Conservation (phyloP, 2,329 filamentous ascomycete species). For the Alternaria arborescens region DNA sequence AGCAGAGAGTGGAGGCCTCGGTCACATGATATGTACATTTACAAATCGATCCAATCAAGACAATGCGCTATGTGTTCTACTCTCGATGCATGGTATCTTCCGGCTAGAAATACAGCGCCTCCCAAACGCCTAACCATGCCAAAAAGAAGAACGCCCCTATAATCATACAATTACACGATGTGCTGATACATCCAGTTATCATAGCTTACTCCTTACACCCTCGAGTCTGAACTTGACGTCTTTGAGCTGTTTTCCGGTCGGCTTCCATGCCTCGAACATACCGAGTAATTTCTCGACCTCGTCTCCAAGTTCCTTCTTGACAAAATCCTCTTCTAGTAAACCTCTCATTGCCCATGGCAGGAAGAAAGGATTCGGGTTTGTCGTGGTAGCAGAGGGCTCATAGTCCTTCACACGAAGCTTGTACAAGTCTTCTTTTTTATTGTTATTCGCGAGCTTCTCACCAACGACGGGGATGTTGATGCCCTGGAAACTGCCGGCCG, state of each 20-base stretch:
- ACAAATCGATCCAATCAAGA: neutral
- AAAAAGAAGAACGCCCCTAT: neutral
- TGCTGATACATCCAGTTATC: neutral
- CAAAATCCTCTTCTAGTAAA: conserved; percentile 87
- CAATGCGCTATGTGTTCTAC: neutral
- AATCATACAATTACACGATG: conserved; percentile 1
- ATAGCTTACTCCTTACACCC: conserved; percentile 85
- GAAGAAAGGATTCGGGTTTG: conserved; percentile 80
- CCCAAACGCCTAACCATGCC: neutral
- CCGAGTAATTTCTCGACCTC: conserved; percentile 83
- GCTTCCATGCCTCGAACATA: conserved; percentile 95
- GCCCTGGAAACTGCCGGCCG: conserved; percentile 37
- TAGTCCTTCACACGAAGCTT: conserved; percentile 47
- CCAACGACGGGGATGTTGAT: conserved; percentile 45
- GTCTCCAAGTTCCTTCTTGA: conserved; percentile 77
- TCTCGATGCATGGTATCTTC: conserved; percentile 1
- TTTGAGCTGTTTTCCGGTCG: conserved; percentile 86
- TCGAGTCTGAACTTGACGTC: conserved; percentile 96
- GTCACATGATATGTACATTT: neutral
- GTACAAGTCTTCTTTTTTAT: conserved; percentile 29
- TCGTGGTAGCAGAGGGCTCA: conserved; percentile 32
- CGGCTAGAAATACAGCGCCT: neutral
- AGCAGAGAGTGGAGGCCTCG: neutral
- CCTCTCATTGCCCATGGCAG: conserved; percentile 96
- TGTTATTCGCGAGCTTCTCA: conserved; percentile 28